phyloP scores from a whole-genome alignment of 495 filamentous ascomycete genomes.

The Penicillium taxi region DNA sequence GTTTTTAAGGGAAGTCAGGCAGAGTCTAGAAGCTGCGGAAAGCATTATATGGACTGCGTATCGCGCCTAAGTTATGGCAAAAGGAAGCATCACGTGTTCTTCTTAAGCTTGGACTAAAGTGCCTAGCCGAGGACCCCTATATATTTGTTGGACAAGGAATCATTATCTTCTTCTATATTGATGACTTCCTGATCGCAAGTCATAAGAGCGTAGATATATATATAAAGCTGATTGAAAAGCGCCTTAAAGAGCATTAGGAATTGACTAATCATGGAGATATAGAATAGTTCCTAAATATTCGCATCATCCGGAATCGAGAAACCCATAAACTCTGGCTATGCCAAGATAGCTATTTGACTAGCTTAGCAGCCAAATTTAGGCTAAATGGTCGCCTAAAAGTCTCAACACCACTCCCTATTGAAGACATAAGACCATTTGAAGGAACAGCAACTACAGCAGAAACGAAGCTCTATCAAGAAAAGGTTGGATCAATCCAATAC shows the following conservation, averaged over 20 bases:
- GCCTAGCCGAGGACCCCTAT: constrained; percentile 13
- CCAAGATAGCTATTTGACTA: constrained; percentile 15
- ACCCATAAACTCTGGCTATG: constrained; percentile 12
- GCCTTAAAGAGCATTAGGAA: constrained; percentile 4
- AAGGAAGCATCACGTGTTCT: constrained; percentile 13
- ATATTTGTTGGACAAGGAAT: constrained; percentile 11
- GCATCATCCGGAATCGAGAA: constrained; percentile 7
- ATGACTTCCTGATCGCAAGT: constrained; percentile 14
- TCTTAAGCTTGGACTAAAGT: constrained; percentile 8
- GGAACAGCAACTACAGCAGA: background rate
- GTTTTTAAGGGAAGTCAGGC: constrained; percentile 1
- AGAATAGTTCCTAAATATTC: constrained; percentile 15
- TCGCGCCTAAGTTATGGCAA: constrained; percentile 17
- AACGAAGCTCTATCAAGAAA: constrained; percentile 15
- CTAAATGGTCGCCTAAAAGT: background rate
- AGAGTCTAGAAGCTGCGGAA: constrained; percentile 1
- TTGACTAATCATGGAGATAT: constrained; percentile 7
- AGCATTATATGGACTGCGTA: constrained; percentile 20
- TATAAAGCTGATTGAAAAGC: background rate
- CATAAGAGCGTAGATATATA: background rate
- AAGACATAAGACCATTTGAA: constrained; percentile 1
- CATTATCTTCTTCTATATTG: constrained; percentile 21
- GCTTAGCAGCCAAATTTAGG: constrained; percentile 10
- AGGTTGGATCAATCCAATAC: constrained; percentile 22
- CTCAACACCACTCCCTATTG: constrained; percentile 5